Evolutionary conservation across 2,329 filamentous ascomycete species (phyloP).

Genomic region (Diaporthe australafricana): DNA sequence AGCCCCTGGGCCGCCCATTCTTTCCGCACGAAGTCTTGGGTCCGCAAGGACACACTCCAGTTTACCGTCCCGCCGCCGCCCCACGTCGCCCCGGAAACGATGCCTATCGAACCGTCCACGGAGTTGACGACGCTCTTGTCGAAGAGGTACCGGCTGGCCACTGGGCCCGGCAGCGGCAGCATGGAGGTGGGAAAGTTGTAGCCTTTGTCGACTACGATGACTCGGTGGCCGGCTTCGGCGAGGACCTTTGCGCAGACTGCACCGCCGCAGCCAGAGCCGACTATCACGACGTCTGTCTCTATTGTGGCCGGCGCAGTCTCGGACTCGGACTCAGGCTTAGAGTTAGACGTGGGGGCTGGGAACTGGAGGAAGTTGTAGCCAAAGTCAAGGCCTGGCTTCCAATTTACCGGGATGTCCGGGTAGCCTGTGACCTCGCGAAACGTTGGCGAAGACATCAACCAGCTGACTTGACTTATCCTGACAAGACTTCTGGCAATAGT

Average conservation of each 20-base stretch:
- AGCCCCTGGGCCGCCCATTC: constrained; percentile 83
- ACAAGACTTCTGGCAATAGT: constrained; percentile 67
- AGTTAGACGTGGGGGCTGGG: constrained; percentile 47
- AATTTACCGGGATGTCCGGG: constrained; percentile 63
- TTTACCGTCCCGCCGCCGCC: constrained; percentile 89
- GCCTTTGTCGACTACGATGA: constrained; percentile 84
- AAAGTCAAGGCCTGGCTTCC: constrained; percentile 62
- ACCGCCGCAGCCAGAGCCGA: constrained; percentile 89
- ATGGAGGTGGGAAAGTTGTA: constrained; percentile 78
- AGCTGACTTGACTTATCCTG: constrained; percentile 64
- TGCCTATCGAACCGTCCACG: constrained; percentile 66
- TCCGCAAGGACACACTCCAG: constrained; percentile 75
- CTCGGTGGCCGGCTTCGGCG: constrained; percentile 77
- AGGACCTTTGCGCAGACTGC: constrained; percentile 85
- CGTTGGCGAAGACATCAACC: constrained; percentile 65
- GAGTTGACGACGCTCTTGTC: constrained; percentile 70
- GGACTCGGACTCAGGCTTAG: constrained; percentile 34
- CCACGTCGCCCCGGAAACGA: constrained; percentile 77
- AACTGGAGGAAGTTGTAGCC: constrained; percentile 74
- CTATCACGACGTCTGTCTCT: constrained; percentile 84
- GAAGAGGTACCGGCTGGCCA: constrained; percentile 72
- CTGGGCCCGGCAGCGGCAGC: constrained; percentile 76
- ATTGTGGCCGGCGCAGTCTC: constrained; percentile 62
- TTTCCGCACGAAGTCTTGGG: constrained; percentile 79
- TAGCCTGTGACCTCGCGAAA: constrained; percentile 69